Conservation (phyloP, 2,329 filamentous ascomycete genomes). For the Kalaharituber pfeilii region DNA sequence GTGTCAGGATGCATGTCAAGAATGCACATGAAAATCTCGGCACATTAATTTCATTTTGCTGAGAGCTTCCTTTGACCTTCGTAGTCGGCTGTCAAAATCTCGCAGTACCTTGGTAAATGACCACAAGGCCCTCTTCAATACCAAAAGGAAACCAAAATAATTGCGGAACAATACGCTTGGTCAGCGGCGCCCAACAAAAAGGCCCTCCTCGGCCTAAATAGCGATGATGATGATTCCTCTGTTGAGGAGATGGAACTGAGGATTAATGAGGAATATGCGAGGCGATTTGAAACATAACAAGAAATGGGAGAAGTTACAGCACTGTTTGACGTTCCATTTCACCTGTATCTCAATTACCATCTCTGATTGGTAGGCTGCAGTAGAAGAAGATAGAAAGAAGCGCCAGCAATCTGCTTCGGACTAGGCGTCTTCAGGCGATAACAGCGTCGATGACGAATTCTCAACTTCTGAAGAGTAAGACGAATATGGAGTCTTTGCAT, state of each 20-base stretch:
- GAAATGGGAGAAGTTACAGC: constrained; percentile 72
- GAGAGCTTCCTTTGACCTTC: too few species aligned
- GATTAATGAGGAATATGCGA: constrained; percentile 80
- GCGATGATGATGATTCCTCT: constrained; percentile 23
- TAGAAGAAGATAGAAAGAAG: constrained; percentile 61
- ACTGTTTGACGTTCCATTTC: constrained; percentile 35
- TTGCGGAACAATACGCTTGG: too few species aligned
- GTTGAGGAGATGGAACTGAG: constrained; percentile 39
- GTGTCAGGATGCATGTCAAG: too few species aligned
- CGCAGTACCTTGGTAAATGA: too few species aligned
- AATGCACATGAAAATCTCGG: too few species aligned
- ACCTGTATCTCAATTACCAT: not conserved
- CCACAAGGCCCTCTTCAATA: too few species aligned
- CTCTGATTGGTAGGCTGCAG: constrained; percentile 30
- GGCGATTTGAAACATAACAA: constrained; percentile 91
- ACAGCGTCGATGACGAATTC: constrained; percentile 46
- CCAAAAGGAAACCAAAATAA: too few species aligned
- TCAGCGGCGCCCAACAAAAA: not conserved
- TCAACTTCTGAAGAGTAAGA: constrained; percentile 66
- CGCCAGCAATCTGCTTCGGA: not conserved
- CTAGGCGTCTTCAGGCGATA: constrained; percentile 12
- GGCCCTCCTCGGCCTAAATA: not conserved
- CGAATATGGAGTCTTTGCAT: constrained; percentile 73
- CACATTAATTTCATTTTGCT: too few species aligned
- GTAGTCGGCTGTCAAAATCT: too few species aligned